Percentiles rank a stretch among this genome's conserved stretches.
These are phyloP conservation scores for Chlorella sorokiniana DNA, from an alignment of 139 green algal species.

Conservation along the genomic window DNA sequence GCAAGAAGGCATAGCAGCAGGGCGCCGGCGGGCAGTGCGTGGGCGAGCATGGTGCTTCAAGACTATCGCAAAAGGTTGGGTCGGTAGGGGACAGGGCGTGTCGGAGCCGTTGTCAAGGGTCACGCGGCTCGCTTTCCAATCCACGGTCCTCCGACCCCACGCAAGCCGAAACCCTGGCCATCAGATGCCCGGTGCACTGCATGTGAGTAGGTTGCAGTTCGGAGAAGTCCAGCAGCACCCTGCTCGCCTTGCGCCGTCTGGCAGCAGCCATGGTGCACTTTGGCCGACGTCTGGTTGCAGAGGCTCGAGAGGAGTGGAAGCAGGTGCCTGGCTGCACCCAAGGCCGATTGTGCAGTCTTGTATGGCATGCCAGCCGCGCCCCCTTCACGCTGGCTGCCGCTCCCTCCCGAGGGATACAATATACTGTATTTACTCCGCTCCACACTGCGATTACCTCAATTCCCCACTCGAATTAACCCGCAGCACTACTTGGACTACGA, in stretches of 20 bases:
- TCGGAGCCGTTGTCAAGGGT: no score
- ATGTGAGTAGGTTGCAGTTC: no score
- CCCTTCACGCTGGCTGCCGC: background rate
- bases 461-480: background rate
- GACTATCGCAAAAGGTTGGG: no score
- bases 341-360: background rate
- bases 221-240: background rate
- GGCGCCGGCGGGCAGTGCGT: background rate
- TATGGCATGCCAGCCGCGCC: background rate
- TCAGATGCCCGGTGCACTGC: background rate
- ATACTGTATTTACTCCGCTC: background rate
- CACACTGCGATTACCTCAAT: background rate
- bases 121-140: background rate
- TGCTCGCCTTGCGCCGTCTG: background rate
- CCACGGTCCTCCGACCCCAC: background rate
- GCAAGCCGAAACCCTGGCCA: background rate
- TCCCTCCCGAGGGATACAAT: background rate
- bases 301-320: constrained; percentile 1
- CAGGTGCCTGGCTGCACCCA: no score
- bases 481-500: constrained; percentile 15
- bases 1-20: background rate
- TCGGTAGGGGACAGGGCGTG: no score
- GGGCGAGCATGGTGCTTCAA: background rate
- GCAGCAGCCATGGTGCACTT: background rate
- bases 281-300: background rate